Base-by-base conservation (phyloP, 176 grass and related monocot genomes). In the Phoenix roebelenii region DNA sequence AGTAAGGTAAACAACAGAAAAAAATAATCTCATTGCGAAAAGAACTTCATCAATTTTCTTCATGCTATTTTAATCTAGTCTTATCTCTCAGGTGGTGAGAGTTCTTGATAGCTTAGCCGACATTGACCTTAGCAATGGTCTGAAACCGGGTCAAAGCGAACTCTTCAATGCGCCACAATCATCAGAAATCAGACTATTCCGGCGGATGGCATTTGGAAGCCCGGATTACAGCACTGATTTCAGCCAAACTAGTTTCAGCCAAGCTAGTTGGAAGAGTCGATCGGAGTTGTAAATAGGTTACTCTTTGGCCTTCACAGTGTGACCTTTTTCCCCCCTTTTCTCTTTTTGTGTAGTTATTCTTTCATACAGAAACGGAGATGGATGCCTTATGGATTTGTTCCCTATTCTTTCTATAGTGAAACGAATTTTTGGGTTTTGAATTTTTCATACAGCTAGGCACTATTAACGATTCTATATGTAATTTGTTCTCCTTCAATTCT, bases 121-220 rank as follows among this genome's bases (percentile, higher is more conserved):
- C n/a, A 73, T 77, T 2, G 92, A 96, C 32, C 72, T 96, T 51
- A 96, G 68, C 72, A 90, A 96, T 16, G 92, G 92, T 5, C 72
- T 90, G 20, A 84, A 82, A 62, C 86, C 86, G 0, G 86, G 92
- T 50, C 86, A 90, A 73, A 96, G 92, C 57, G 74, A 84, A 80
- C 72, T 87, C 64, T 90, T 90, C 71, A 90, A 96, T 23, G 72
- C 51, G 5, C 72, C 83, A 17, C 85, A 96, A 55, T 87, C 86
- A 0, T 75, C 72, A 0, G 86, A 96, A 29, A 85, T 96, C 70
- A 72, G 69, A 70, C 77, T 82, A 64, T 87, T 96, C 52, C 92
- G 87, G 60, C 75, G 79, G 61, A 90, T 96, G 78, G 86, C 83
- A 15, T 96, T 96, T 51, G 92, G 92, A 6, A 96, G 86, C 77